Evolutionary conservation across 1,284 basidiomycete species (phyloP), one percentile per base, ranked within the genome.

Genomic region (Tranzscheliella williamsii): DNA sequence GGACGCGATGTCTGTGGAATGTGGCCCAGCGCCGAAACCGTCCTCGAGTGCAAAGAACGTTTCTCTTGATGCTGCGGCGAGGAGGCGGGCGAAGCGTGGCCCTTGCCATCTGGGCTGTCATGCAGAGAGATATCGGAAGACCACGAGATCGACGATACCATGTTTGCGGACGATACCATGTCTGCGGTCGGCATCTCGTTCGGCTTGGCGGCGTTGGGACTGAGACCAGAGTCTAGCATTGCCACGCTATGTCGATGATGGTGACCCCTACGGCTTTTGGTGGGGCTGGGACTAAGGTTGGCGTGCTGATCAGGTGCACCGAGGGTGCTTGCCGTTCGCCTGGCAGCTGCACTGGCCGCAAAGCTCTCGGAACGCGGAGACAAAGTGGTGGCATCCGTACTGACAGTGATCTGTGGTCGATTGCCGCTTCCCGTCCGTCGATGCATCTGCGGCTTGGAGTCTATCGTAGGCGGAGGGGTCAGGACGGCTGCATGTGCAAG

Each of bases 1-100:
- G 80, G 72, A 33, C 81, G 79, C 4, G 75, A 67, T 1, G 71
- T 60, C 13, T 75, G 73, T 6, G 80, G 78, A 13, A 79, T 54
- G 22, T 56, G 58, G 38, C 76, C 75, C 4, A 79, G 52, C 18
- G 62, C 46, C 2, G 51, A 49, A 12, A 53, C 48, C 4, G 53
- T 53, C 15, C 62, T 42, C 4, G 38, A 34, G 23, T 52, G 51
- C n/a, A 63, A 30, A 22, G 55, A 52, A 20, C 50, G 46, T 33
- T 36, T 34, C 27, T 24, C 20, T 5, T 42, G 7, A 35, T 70
- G 58, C 17, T 23, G 15, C 18, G 57, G 66, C 9, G 38, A 33
- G 39, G 38, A 27, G 23, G 17, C 18, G 8, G 26, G 35, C 29
- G 42, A 11, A 18, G 35, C 23, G 7, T 49, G 37, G 18, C 21